Evolutionary conservation across 495 filamentous ascomycete species (phyloP).

Genomic region (Penicillium fimorum): DNA sequence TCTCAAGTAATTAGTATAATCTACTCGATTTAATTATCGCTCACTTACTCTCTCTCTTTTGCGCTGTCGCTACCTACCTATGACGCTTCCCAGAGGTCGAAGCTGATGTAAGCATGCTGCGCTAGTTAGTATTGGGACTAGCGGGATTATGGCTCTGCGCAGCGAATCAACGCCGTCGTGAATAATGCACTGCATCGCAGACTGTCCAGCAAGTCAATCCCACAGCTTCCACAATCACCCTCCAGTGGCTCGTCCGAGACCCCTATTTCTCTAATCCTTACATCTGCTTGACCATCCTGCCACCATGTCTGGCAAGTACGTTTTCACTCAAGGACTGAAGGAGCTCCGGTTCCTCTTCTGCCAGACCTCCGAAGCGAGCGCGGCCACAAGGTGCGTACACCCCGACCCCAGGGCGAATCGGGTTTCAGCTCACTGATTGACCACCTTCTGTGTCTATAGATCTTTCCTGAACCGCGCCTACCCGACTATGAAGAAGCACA

Average conservation of each 20-base stretch:
- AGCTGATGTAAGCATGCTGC: slow-evolving; percentile 36
- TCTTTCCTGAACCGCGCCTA: slow-evolving; percentile 89
- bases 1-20: not conserved
- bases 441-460: slow-evolving; percentile 44
- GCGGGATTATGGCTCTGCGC: slow-evolving; percentile 19
- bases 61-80: not conserved
- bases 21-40: not conserved
- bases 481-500: slow-evolving; percentile 99
- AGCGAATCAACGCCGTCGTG: slow-evolving; percentile 29
- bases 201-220: slow-evolving; percentile 16
- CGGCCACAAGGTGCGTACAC: slow-evolving; percentile 67
- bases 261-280: not conserved
- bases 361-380: slow-evolving; percentile 86
- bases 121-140: slow-evolving; percentile 19
- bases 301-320: slow-evolving; percentile 89
- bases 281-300: slow-evolving; percentile 7
- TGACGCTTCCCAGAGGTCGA: slow-evolving; percentile 22
- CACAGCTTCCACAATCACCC: slow-evolving; percentile 7
- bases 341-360: slow-evolving; percentile 97
- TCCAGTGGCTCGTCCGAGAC: slow-evolving; percentile 4
- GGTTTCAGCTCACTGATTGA: slow-evolving; percentile 15
- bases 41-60: not conserved
- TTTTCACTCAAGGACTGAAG: slow-evolving; percentile 82
- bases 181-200: slow-evolving; percentile 26
- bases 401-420: not conserved